Evolutionary conservation across 129 eudicot genomes (phyloP).

Genomic region (Kitagawia praeruptora): DNA sequence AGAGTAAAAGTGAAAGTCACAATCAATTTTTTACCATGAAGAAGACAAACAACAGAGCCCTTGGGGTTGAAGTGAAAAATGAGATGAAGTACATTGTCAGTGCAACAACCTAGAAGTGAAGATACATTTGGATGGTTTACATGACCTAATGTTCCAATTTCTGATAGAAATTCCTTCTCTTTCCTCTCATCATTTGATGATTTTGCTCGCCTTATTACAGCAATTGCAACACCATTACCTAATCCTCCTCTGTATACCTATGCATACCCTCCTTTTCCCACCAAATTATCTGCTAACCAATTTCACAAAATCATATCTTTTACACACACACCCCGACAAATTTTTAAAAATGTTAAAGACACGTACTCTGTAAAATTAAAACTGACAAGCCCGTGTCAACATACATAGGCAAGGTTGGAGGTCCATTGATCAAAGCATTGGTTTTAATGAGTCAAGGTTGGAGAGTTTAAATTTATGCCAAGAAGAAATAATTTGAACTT

Average conservation of each 20-base stretch:
- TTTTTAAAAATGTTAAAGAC: too few relatives aligned
- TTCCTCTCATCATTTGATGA: conserved; percentile 72
- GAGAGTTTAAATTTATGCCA: too few relatives aligned
- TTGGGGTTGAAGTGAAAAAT: conserved; percentile 78
- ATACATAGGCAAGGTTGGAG: too few relatives aligned
- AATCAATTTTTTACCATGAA: conserved; percentile 47
- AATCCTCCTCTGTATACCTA: conserved; percentile 86
- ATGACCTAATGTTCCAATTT: conserved; percentile 92
- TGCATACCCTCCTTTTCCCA: conserved; percentile 96
- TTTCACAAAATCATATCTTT: conserved; percentile 1
- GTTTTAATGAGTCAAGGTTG: too few relatives aligned
- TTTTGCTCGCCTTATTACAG: conserved; percentile 73
- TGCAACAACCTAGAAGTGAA: conserved; percentile 85
- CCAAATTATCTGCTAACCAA: conserved; percentile 67
- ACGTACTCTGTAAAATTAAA: too few relatives aligned
- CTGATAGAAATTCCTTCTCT: conserved; percentile 90
- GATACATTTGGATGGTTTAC: conserved; percentile 86
- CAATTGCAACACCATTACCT: conserved; percentile 74
- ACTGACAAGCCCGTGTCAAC: too few relatives aligned
- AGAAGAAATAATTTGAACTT: too few relatives aligned
- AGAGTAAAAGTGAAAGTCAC: not conserved
- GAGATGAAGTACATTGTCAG: conserved; percentile 90
- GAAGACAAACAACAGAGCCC: conserved; percentile 95
- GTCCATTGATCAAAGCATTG: too few relatives aligned
- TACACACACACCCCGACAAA: not conserved